These are phyloP conservation scores for Luzula sylvatica DNA, from an alignment of 176 grass and related monocot genomes.

Conservation along the genomic window DNA sequence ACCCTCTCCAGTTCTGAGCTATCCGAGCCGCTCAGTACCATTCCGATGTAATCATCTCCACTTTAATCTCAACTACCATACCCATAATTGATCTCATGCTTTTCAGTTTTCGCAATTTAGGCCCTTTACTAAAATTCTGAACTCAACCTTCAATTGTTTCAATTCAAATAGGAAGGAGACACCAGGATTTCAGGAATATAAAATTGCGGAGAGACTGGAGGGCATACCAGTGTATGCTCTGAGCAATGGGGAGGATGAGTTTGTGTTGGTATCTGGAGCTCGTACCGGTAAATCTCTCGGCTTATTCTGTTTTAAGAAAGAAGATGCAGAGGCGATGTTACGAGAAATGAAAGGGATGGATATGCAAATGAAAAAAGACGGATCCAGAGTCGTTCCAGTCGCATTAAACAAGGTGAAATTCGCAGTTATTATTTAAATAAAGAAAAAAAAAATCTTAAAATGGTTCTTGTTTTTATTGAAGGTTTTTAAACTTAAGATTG, in stretches of 20 bases:
- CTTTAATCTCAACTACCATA: background rate
- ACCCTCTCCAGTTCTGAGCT: background rate
- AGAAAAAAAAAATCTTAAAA: background rate
- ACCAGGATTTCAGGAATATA: background rate
- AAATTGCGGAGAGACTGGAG: constrained; percentile 2
- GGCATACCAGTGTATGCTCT: constrained; percentile 17
- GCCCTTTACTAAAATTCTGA: background rate
- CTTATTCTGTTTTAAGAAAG: constrained; percentile 19
- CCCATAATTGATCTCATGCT: background rate
- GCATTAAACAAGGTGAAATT: constrained; percentile 17
- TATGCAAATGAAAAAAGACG: background rate
- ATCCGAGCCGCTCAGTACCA: background rate
- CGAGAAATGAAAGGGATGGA: constrained; percentile 18
- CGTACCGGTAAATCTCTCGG: constrained; percentile 5
- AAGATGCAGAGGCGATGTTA: constrained; percentile 19
- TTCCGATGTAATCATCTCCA: background rate
- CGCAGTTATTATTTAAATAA: background rate
- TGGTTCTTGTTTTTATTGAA: background rate
- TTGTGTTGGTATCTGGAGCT: constrained; percentile 11
- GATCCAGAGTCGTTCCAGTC: constrained; percentile 10
- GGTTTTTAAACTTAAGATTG: constrained; percentile 72
- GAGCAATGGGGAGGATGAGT: background rate
- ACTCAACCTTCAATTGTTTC: background rate
- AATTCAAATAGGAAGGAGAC: constrained; percentile 6
- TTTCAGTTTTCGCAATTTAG: too few species aligned